These are phyloP conservation scores for Begonia peltatifolia DNA, from an alignment of 306 rosid species.

Conservation along the genomic window DNA sequence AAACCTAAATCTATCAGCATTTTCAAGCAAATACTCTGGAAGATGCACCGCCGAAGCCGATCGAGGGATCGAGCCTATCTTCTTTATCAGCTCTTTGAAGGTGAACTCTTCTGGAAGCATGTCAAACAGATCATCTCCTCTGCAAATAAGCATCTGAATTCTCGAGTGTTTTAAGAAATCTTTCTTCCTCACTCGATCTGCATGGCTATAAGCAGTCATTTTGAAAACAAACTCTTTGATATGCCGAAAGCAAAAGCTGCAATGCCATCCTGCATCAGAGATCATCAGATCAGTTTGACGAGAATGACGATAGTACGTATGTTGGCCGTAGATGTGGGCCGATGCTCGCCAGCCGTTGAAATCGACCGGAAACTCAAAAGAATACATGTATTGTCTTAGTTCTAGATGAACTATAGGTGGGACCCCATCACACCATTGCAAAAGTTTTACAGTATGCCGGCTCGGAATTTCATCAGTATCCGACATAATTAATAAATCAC, in stretches of 20 bases:
- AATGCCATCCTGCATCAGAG: slow-evolving; percentile 92
- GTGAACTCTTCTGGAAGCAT: slow-evolving; percentile 90
- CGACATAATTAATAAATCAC: slow-evolving; percentile 62
- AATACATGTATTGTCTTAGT: slow-evolving; percentile 73
- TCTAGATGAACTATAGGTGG: slow-evolving; percentile 79
- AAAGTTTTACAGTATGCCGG: slow-evolving; percentile 54
- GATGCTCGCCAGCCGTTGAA: slow-evolving; percentile 90
- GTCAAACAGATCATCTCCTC: slow-evolving; percentile 61
- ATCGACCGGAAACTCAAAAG: slow-evolving; percentile 83
- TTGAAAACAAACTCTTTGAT: slow-evolving; percentile 70
- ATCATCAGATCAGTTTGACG: slow-evolving; percentile 42
- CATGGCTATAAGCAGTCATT: slow-evolving; percentile 90
- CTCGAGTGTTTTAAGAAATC: slow-evolving; percentile 51
- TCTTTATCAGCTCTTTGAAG: slow-evolving; percentile 60
- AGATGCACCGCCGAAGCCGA: slow-evolving; percentile 83
- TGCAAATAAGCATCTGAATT: slow-evolving; percentile 61
- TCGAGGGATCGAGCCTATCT: slow-evolving; percentile 72
- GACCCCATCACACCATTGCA: slow-evolving; percentile 85
- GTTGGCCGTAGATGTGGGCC: slow-evolving; percentile 36
- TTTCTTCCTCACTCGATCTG: slow-evolving; percentile 55
- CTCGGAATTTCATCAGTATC: slow-evolving; percentile 91
- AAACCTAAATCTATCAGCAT: slow-evolving; percentile 60
- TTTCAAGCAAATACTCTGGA: slow-evolving; percentile 63
- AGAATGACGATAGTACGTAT: slow-evolving; percentile 47
- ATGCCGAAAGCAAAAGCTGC: slow-evolving; percentile 72